Percentiles rank a stretch among this genome's conserved stretches.
phyloP scores from a whole-genome alignment of 2,329 filamentous ascomycete genomes.

The Trichoderma sp. region DNA sequence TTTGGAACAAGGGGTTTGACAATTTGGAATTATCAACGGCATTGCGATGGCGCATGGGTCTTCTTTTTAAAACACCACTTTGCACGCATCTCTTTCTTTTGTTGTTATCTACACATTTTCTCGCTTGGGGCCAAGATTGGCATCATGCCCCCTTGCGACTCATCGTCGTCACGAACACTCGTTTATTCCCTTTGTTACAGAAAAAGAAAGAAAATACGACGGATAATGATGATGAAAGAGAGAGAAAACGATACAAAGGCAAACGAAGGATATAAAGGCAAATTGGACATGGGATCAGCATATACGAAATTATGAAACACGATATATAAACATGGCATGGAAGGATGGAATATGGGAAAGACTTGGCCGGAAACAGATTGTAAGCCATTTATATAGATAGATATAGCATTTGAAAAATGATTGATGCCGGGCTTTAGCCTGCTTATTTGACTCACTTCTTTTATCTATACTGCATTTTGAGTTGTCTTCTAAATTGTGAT shows the following conservation, averaged over 20 bases:
- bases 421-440: not conserved
- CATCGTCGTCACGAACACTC: slow-evolving; percentile 18
- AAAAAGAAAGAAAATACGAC: not conserved
- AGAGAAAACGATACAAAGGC: not conserved
- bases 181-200: slow-evolving; percentile 10
- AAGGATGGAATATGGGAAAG: not conserved
- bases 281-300: not conserved
- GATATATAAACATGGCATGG: not conserved
- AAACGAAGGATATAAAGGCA: not conserved
- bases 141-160: not conserved
- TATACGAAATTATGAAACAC: not conserved
- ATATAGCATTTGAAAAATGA: not conserved
- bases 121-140: not conserved
- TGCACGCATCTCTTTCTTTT: slow-evolving; percentile 10
- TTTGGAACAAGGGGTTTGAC: not conserved
- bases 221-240: not conserved
- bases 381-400: not conserved
- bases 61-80: slow-evolving; percentile 4
- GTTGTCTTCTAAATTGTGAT: not conserved
- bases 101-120: not conserved
- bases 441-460: not conserved
- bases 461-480: not conserved
- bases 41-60: slow-evolving; percentile 16
- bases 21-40: not conserved
- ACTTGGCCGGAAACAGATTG: slow-evolving; percentile 10